Evolutionary conservation across 176 grass and related monocot genomes (phyloP), one percentile per base, ranked within the genome.

Genomic region (Musa troglodytarum): DNA sequence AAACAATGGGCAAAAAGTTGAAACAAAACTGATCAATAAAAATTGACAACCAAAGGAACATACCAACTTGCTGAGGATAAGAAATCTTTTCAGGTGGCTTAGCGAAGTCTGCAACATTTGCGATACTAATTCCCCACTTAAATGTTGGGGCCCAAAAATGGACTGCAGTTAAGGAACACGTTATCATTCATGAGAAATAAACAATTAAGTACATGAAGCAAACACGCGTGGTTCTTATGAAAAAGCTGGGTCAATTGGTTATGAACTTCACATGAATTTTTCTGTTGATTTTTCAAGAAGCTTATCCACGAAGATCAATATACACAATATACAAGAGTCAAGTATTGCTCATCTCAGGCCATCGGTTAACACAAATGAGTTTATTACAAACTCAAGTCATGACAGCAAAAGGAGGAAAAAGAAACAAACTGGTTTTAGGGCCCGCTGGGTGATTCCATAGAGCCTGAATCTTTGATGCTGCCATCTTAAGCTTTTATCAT

Each of bases 81-180:
- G 93, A 93, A 74, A 92, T 87, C 51, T 88, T 90, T 85, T 92
- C 93, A 21, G 93, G 93, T 77, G 87, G 90, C 73, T 90, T 97
- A 14, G 87, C 54, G 53, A 97, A 97, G 77, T 97, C 93, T 2
- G 90, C 93, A 83, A 93, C 66, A 53, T 90, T 97, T 9, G 93
- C 93, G 54, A 93, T 93, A 69, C 87, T 93, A 54, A 97, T 97
- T 50, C 84, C 90, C 93, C 93, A 97, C 86, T 92, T 97, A 61
- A 97, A 97, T 53, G 85, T 97, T 5, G 87, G 87, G 15, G 93
- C 87, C 89, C 93, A 92, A 82, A 92, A 90, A 85, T 90, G 90
- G 90, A 97, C 85, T 87, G 77, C 71, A 87, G 78, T 24, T 1
- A 65, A 25, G 63, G 23, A 65, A 13, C 57, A 26, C 14, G 21